Conservation (phyloP, 2,329 filamentous ascomycete genomes). For the Penicillium sp. region DNA sequence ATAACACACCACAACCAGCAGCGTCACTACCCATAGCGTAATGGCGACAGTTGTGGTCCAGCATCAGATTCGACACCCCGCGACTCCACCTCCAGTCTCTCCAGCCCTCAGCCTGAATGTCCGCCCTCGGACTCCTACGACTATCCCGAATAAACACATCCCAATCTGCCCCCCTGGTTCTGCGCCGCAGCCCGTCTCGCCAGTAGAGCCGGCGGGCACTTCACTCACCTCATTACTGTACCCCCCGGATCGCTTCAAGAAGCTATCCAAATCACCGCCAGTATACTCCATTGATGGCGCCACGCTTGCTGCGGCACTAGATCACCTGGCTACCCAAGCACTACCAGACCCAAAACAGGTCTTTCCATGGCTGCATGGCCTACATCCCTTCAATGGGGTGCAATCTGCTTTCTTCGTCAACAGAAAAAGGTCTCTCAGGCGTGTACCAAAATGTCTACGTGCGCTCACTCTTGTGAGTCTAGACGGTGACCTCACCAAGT, state of each 20-base stretch:
- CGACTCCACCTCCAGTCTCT: constrained; percentile 45
- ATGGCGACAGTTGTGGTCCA: constrained; percentile 50
- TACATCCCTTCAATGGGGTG: constrained; percentile 82
- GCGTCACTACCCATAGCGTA: not conserved
- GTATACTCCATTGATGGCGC: constrained; percentile 71
- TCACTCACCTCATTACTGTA: constrained; percentile 66
- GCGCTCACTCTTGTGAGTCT: constrained; percentile 84
- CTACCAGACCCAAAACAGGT: constrained; percentile 80
- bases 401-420: constrained; percentile 87
- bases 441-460: constrained; percentile 71
- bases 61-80: constrained; percentile 45
- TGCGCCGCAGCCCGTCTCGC: constrained; percentile 58
- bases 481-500: constrained; percentile 68
- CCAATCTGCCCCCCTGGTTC: constrained; percentile 85
- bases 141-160: constrained; percentile 84
- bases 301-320: constrained; percentile 67
- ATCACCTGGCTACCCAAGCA: constrained; percentile 72
- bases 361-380: constrained; percentile 93
- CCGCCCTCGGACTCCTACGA: constrained; percentile 52
- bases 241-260: constrained; percentile 64
- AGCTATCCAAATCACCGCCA: constrained; percentile 53
- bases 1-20: not conserved
- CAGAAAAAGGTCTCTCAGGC: constrained; percentile 65
- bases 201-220: constrained; percentile 52
- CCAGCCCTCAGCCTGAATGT: constrained; percentile 56